phyloP scores from a whole-genome alignment of 176 grass and related monocot species.

The Pharus latifolius region DNA sequence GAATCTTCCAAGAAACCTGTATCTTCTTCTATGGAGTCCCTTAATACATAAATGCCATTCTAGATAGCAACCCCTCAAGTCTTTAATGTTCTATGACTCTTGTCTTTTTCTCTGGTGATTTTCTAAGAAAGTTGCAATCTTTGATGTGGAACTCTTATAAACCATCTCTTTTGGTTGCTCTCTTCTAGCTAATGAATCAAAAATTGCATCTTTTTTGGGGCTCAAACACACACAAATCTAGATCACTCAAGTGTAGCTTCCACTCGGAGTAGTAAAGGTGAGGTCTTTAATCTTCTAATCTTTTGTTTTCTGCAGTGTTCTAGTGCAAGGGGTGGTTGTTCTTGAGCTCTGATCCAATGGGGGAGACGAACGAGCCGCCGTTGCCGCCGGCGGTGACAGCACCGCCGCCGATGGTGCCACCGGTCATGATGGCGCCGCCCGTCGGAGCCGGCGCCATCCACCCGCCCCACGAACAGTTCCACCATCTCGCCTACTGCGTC shows the following conservation, averaged over 20 bases:
- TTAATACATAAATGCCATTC: not conserved
- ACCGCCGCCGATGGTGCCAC: not conserved
- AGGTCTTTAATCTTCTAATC: slow-evolving; percentile 1
- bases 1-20: slow-evolving; percentile 15
- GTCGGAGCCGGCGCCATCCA: slow-evolving; percentile 33
- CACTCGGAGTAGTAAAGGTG: not conserved
- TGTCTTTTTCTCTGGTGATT: not conserved
- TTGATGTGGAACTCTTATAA: not conserved
- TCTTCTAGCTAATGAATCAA: not conserved
- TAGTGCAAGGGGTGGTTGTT: not conserved
- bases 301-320: slow-evolving; percentile 1
- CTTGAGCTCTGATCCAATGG: slow-evolving; percentile 17
- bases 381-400: slow-evolving; percentile 2
- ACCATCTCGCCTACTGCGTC: slow-evolving; percentile 75
- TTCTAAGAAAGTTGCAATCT: not conserved
- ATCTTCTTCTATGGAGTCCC: not conserved
- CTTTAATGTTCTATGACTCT: too few species aligned
- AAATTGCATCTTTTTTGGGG: not conserved
- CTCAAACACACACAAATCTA: not conserved
- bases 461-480: slow-evolving; percentile 65
- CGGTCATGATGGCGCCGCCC: slow-evolving; percentile 7
- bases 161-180: not conserved
- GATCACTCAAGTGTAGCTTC: slow-evolving; percentile 1
- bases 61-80: too few species aligned
- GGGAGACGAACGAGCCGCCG: slow-evolving; percentile 36